Evolutionary conservation across 495 filamentous ascomycete species (phyloP), one percentile per base, ranked within the genome.

Genomic region (Penicillium crystallinum): DNA sequence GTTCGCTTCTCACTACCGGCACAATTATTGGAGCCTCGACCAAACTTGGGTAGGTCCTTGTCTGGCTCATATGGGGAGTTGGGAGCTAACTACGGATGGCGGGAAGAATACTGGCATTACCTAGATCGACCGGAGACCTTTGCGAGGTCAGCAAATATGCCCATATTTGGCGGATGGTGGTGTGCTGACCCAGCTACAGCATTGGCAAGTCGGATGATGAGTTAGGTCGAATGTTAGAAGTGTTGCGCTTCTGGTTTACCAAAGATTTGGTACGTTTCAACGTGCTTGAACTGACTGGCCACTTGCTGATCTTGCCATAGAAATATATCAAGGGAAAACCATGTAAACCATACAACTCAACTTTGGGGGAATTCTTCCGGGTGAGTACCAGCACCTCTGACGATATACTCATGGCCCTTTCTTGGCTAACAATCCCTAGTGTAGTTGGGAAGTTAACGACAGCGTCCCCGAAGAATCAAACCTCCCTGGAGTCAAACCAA

Each of bases 271-370:
- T 87, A 70, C 59, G 75, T 64, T 30, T 45, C 39, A n/a, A 25
- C 43, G 41, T 25, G n/a, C 25, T 22, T 11, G 15, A 39, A 30
- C 47, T 23, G 15, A 19, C 29, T 21, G 25, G 36, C 36, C 17
- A 23, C 31, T 35, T 61, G 23, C 64, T 69, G 49, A 64, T 25
- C 17, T 6, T 46, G 11, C 46, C 30, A 52, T 62, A 87, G 78
- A 98, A 97, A 82, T 98, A 96, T 61, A 89, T 96, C 58, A 97
- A 97, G 68, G 92, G 93, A 39, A 96, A 91, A 73, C 93, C 93
- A 9, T 96, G 90, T 81, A 98, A 98, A 68, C 93, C 93, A 6
- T 98, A 98, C 71, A 98, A 98, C 68, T 96, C 91, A 33, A 89
- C 89, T 7, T 69, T 98, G 35, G 93, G 93, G n/a, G 93, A 98